phyloP scores from a whole-genome alignment of 148 eudicot genomes.

The Rhododendron ferrugineum region DNA sequence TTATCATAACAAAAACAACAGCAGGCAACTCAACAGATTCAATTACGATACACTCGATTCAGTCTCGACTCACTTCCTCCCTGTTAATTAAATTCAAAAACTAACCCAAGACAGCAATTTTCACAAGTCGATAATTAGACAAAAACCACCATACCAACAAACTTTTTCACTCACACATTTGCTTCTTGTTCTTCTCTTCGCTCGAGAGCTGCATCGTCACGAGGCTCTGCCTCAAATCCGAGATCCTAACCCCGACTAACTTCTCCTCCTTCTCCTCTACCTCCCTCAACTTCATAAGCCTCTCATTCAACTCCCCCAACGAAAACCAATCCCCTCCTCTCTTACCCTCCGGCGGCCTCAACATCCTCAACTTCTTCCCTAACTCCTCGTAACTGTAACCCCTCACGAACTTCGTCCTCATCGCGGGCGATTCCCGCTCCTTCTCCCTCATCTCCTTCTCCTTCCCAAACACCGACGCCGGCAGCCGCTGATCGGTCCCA shows the following conservation, averaged over 20 bases:
- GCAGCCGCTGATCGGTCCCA: slow-evolving; percentile 21
- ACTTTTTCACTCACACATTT: slow-evolving; percentile 18
- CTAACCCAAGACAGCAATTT: background rate
- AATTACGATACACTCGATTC: background rate
- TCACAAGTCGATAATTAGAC: background rate
- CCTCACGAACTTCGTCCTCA: slow-evolving; percentile 23
- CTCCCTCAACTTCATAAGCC: slow-evolving; percentile 50
- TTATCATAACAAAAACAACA: background rate
- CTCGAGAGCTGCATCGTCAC: background rate
- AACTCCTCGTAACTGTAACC: slow-evolving; percentile 32
- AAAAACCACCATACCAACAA: background rate
- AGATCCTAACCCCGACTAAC: background rate
- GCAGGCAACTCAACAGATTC: background rate
- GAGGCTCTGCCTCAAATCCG: slow-evolving; percentile 30
- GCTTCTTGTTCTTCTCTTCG: background rate
- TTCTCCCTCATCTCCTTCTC: slow-evolving; percentile 24
- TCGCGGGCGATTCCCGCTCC: background rate
- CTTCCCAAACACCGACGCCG: slow-evolving; percentile 20
- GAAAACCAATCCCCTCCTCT: slow-evolving; percentile 38
- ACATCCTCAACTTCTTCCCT: slow-evolving; percentile 51
- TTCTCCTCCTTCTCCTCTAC: slow-evolving; percentile 23
- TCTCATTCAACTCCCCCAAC: slow-evolving; percentile 51
- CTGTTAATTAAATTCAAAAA: background rate
- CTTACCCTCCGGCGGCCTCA: slow-evolving; percentile 51
- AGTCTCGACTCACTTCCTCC: background rate